Evolutionary conservation across 2,329 filamentous ascomycete species (phyloP).

Genomic region (Eurotiales sp.): DNA sequence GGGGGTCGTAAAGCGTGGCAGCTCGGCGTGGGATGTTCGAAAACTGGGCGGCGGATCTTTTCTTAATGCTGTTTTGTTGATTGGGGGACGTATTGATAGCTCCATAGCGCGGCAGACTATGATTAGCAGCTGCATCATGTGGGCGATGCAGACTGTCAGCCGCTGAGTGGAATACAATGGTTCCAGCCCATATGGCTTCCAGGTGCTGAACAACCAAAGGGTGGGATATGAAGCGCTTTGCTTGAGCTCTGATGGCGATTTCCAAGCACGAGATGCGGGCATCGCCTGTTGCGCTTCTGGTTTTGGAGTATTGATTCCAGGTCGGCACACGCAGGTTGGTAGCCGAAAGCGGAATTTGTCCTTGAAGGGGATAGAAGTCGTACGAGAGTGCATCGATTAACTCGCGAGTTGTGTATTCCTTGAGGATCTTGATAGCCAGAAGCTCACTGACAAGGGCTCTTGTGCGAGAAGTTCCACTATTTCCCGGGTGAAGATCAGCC

Average conservation of each 20-base stretch:
- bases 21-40: constrained; percentile 54
- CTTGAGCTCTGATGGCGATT: constrained; percentile 86
- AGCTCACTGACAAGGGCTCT: constrained; percentile 87
- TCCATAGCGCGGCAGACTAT: constrained; percentile 24
- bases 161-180: constrained; percentile 87
- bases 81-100: constrained; percentile 15
- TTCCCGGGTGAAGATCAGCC: constrained; percentile 73
- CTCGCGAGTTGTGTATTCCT: constrained; percentile 84
- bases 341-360: constrained; percentile 54
- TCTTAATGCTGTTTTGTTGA: constrained; percentile 6
- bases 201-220: constrained; percentile 89
- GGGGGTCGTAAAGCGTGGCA: constrained; percentile 83
- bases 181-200: constrained; percentile 96
- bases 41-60: constrained; percentile 8
- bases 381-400: constrained; percentile 92
- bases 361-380: constrained; percentile 90
- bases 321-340: constrained; percentile 30
- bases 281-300: constrained; percentile 52
- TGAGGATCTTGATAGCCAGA: constrained; percentile 81
- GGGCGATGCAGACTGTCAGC: constrained; percentile 77
- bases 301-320: constrained; percentile 32
- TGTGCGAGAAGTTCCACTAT: constrained; percentile 77
- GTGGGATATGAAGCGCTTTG: constrained; percentile 88
- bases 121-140: constrained; percentile 29
- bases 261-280: constrained; percentile 86